These are phyloP conservation scores for Aureobasidium musti DNA, from an alignment of 2,329 filamentous ascomycete genomes.

Conservation along the genomic window DNA sequence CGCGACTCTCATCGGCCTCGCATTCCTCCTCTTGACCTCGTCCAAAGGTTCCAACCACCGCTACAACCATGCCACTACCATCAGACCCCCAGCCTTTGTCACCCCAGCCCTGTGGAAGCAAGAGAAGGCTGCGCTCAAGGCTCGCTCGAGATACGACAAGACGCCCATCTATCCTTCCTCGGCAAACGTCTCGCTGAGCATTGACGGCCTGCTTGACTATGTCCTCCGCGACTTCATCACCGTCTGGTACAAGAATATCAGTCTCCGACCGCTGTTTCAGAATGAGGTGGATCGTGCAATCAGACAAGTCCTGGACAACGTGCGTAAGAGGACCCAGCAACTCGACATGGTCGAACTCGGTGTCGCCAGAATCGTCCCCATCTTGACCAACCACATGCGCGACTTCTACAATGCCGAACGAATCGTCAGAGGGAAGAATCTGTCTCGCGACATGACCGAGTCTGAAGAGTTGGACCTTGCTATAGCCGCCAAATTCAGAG, in stretches of 20 bases:
- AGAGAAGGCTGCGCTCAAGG: slow-evolving; percentile 67
- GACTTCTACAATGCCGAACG: slow-evolving; percentile 91
- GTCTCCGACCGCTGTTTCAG: slow-evolving; percentile 73
- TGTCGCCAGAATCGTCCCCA: slow-evolving; percentile 79
- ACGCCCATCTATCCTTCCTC: slow-evolving; percentile 73
- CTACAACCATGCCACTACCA: slow-evolving; percentile 47
- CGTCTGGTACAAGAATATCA: slow-evolving; percentile 88
- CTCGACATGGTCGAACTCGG: slow-evolving; percentile 82
- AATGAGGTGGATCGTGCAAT: slow-evolving; percentile 84
- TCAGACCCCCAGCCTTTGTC: slow-evolving; percentile 36
- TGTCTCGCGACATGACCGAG: slow-evolving; percentile 89
- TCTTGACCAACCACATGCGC: slow-evolving; percentile 83
- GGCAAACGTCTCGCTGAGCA: slow-evolving; percentile 72
- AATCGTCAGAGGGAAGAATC: slow-evolving; percentile 78
- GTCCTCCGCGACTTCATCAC: slow-evolving; percentile 81
- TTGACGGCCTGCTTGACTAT: slow-evolving; percentile 76
- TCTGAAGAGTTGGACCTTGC: slow-evolving; percentile 94
- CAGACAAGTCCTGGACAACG: slow-evolving; percentile 67
- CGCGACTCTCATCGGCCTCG: slow-evolving; percentile 55
- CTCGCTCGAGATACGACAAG: slow-evolving; percentile 66
- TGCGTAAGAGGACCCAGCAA: slow-evolving; percentile 70
- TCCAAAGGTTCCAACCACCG: slow-evolving; percentile 64
- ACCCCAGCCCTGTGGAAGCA: slow-evolving; percentile 60
- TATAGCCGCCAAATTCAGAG: slow-evolving; percentile 89
- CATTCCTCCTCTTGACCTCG: slow-evolving; percentile 63